These are phyloP conservation scores for Talaromyces adpressus DNA, from an alignment of 495 filamentous ascomycete species.

Conservation along the genomic window DNA sequence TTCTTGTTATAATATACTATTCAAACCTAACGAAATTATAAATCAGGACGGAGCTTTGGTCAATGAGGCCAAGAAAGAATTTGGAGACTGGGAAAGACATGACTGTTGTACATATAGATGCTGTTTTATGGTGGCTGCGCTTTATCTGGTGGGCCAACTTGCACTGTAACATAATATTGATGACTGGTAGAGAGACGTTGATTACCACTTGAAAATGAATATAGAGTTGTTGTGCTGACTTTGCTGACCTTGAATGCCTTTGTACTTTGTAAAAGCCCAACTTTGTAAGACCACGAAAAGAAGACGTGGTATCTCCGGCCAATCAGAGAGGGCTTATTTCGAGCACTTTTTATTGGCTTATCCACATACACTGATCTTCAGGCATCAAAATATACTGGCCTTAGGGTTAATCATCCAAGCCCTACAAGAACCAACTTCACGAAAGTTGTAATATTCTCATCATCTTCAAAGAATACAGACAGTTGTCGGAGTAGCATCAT, in stretches of 20 bases:
- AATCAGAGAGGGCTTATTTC: background rate
- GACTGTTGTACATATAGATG: background rate
- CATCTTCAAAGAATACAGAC: background rate
- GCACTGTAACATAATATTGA: conserved; percentile 1
- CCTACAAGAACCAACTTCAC: background rate
- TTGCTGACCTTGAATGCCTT: background rate
- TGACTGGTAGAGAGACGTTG: background rate
- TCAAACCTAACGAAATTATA: background rate
- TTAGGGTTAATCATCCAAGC: background rate
- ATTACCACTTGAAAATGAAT: background rate
- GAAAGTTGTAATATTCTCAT: background rate
- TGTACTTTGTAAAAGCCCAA: too few species aligned
- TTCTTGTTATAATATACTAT: background rate
- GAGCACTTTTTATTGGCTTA: background rate
- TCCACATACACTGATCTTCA: background rate
- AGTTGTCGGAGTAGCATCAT: background rate
- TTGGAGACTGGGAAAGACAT: background rate
- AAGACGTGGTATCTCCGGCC: background rate
- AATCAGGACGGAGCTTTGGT: background rate
- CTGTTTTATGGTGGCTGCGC: background rate
- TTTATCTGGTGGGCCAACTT: background rate
- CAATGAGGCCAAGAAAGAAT: background rate
- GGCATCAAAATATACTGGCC: background rate
- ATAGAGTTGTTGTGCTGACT: background rate
- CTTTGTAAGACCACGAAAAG: too few species aligned